Conservation (phyloP, 1,284 basidiomycete species). For the Ganoderma sinense region DNA sequence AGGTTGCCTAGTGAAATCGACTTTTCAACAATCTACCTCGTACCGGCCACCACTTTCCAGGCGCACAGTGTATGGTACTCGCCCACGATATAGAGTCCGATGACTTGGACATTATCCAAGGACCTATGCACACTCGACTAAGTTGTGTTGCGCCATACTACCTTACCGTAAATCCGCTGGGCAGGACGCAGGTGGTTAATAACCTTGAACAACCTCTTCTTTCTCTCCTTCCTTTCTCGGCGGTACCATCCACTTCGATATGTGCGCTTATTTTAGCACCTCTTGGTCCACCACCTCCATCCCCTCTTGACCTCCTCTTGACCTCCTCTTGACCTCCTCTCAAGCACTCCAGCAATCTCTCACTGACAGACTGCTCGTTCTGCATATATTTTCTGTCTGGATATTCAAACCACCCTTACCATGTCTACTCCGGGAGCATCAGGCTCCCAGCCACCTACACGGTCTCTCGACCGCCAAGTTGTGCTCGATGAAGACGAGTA, state of each 20-base stretch:
- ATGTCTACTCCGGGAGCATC: slow-evolving; percentile 24
- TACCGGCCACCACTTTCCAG: too few species aligned
- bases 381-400: background rate
- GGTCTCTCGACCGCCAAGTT: slow-evolving; percentile 74
- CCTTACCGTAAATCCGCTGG: too few species aligned
- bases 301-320: background rate
- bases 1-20: too few species aligned
- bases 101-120: background rate
- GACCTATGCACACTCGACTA: background rate
- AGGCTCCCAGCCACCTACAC: slow-evolving; percentile 38
- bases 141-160: background rate
- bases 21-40: too few species aligned
- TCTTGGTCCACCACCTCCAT: slow-evolving; percentile 7
- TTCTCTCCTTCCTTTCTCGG: slow-evolving; percentile 15
- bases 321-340: too few species aligned
- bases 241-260: background rate
- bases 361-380: too few species aligned
- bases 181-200: background rate
- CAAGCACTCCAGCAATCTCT: too few species aligned
- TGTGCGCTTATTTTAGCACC: slow-evolving; percentile 8
- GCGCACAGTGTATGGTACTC: background rate
- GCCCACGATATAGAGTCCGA: background rate
- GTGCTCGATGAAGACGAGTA: slow-evolving; percentile 97
- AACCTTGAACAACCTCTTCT: background rate
- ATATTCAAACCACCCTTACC: background rate